Evolutionary conservation across 2,329 filamentous ascomycete species (phyloP).

Genomic region (Xylariaceae sp.): DNA sequence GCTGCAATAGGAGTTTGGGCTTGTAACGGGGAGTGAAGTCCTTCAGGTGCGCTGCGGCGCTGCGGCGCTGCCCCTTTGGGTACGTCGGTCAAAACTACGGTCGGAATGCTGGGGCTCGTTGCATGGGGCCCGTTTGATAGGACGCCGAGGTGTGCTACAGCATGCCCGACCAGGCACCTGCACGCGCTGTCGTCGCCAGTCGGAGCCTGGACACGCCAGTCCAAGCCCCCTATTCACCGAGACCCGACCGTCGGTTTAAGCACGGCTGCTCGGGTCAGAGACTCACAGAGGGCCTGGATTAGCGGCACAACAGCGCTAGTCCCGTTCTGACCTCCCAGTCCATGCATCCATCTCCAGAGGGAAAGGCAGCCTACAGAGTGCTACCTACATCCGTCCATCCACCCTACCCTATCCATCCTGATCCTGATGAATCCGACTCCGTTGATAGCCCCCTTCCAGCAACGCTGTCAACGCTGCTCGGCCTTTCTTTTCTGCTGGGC

Average conservation of each 20-base stretch:
- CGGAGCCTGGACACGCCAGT: background rate
- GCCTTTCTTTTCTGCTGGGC: slow-evolving; percentile 2
- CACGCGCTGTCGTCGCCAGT: background rate
- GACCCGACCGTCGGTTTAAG: background rate
- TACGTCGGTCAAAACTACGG: background rate
- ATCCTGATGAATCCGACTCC: background rate
- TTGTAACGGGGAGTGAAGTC: background rate
- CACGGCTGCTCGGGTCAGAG: background rate
- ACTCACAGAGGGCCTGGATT: background rate
- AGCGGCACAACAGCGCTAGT: slow-evolving; percentile 13
- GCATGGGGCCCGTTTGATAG: too few relatives aligned
- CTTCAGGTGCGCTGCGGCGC: background rate
- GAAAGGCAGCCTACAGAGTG: background rate
- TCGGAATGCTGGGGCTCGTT: background rate
- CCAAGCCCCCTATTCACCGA: background rate
- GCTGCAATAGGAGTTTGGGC: background rate
- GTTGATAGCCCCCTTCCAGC: slow-evolving; percentile 12
- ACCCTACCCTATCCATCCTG: slow-evolving; percentile 11
- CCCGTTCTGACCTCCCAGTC: slow-evolving; percentile 11
- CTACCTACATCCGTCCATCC: background rate
- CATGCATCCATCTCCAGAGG: slow-evolving; percentile 1
- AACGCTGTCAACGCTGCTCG: slow-evolving; percentile 4
- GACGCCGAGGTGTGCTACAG: too few relatives aligned
- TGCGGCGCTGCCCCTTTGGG: too few relatives aligned
- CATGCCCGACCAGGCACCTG: background rate